Base-by-base conservation (phyloP, 495 filamentous ascomycete genomes). In the Neurospora hispaniola region DNA sequence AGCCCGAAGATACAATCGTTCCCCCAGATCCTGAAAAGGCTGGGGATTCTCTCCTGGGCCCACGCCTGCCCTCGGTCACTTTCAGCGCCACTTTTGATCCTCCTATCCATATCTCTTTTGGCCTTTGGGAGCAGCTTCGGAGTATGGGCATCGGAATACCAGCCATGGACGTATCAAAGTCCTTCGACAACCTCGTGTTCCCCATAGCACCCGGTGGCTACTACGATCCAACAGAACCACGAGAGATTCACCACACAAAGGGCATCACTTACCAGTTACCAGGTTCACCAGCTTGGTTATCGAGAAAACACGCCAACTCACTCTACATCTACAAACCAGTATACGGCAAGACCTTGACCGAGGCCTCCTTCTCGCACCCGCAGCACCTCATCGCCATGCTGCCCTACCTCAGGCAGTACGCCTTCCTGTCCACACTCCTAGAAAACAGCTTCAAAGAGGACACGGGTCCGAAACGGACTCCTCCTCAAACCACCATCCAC, bases 11-110 rank as follows among this genome's bases (percentile, higher is more conserved):
- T 69, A 84, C 80, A 2, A 72, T 84, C n/a, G 74, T 88, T 9
- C 85, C 84, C 11, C 73, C 80, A 1, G 82, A 86, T 9, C 81
- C 81, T 62, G 23, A 71, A 27, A 82, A 86, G 76, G 73, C 71
- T 16, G 77, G 78, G 31, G 38, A 69, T 16, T 27, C 77, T 7
- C 73, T 85, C 8, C 74, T 82, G 11, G 79, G 78, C 12, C 78
- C 79, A 5, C 89, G 88, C 69, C 82, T 90, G 12, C 91, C 93
- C 0, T 89, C 94, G 42, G 90, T 94, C 54, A 89, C 90, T 23
- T 98, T 99, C 80, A 86, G 92, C 48, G 94, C 92, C 4, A 91
- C 86, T 40, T 88, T 98, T 42, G 91, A 97, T 70, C 96, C 96
- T 6, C 92, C 94, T 0, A 80, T 99, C 14, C 86, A 92, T 10